Evolutionary conservation across 495 filamentous ascomycete genomes (phyloP), one percentile per base, ranked within the genome.

Genomic region (Penicillium odoratum): DNA sequence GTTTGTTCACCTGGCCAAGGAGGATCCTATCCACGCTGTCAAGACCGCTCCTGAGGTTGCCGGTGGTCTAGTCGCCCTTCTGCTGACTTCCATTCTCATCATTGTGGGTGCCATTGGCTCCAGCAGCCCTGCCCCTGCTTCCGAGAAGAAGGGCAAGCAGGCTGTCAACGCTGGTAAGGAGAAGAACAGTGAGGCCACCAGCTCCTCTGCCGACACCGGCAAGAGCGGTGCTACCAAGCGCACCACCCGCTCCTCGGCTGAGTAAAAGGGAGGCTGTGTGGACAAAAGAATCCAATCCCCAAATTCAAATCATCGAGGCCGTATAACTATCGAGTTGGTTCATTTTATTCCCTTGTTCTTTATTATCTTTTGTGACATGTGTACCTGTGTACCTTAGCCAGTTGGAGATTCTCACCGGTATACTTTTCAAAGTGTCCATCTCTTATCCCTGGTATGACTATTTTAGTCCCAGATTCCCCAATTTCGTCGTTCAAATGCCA

Each of bases 11-110:
- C 87, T 97, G 65, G 88, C 85, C 73, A 87, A 93, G 82, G 84
- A 85, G 59, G 88, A 98, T 72, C 95, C 95, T 43, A 61, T 99
- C 67, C 81, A 92, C 75, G 95, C 95, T 48, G 81, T 93, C 75
- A 92, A 93, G 79, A 89, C 89, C 61, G 86, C 95, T 51, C 95
- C 95, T 57, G 95, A 97, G 72, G 85, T 96, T 64, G 91, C 91
- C 59, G 92, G 86, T 70, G 88, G 85, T 63, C 72, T 96, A 66
- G 84, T 78, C 67, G 88, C 86, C 52, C 65, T 93, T 59, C 70
- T 86, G 49, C 72, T 88, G 53, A 85, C 88, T 48, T 69, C 95
- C 61, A 74, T 93, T 46, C 81, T 87, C 55, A 60, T 96, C 57
- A 68, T 93, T 51, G 74, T 88, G 50, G 81, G 86, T 61, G 73